Conservation (phyloP, 2,329 filamentous ascomycete genomes). For the Colletotrichum sp. region DNA sequence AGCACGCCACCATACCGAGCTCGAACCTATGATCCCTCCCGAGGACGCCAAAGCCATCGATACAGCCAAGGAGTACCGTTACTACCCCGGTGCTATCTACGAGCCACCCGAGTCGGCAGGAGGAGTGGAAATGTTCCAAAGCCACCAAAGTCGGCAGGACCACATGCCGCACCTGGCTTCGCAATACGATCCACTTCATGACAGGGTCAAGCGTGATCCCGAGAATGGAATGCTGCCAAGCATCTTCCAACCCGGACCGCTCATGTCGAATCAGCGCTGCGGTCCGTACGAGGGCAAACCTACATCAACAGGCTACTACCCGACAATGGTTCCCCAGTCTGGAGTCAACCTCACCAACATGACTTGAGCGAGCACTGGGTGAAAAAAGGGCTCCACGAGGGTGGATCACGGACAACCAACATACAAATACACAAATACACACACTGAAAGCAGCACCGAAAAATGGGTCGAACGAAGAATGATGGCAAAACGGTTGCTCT, state of each 20-base stretch:
- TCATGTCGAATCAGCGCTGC: conserved; percentile 44
- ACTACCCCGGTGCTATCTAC: conserved; percentile 57
- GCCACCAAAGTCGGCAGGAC: conserved; percentile 38
- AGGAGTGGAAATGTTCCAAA: conserved; percentile 55
- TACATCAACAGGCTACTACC: conserved; percentile 58
- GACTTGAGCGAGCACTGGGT: conserved; percentile 14
- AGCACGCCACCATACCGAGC: conserved; percentile 51
- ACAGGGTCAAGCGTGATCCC: conserved; percentile 52
- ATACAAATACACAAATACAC: not conserved
- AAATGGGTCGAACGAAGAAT: not conserved
- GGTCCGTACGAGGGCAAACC: conserved; percentile 59
- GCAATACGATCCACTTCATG: conserved; percentile 30
- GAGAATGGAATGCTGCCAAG: conserved; percentile 50
- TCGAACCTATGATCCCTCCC: conserved; percentile 56
- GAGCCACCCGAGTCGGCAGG: conserved; percentile 43
- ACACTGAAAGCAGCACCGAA: not conserved
- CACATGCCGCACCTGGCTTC: conserved; percentile 34
- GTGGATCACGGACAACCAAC: not conserved
- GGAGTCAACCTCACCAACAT: conserved; percentile 47
- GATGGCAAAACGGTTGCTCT: not conserved
- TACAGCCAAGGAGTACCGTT: conserved; percentile 57
- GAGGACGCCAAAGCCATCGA: conserved; percentile 58
- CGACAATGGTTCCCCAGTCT: conserved; percentile 52
- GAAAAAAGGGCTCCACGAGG: not conserved
- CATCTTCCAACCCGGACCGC: conserved; percentile 47